phyloP scores from a whole-genome alignment of 2,329 filamentous ascomycete genomes.

The Hawksworthiomyces lignivorus region DNA sequence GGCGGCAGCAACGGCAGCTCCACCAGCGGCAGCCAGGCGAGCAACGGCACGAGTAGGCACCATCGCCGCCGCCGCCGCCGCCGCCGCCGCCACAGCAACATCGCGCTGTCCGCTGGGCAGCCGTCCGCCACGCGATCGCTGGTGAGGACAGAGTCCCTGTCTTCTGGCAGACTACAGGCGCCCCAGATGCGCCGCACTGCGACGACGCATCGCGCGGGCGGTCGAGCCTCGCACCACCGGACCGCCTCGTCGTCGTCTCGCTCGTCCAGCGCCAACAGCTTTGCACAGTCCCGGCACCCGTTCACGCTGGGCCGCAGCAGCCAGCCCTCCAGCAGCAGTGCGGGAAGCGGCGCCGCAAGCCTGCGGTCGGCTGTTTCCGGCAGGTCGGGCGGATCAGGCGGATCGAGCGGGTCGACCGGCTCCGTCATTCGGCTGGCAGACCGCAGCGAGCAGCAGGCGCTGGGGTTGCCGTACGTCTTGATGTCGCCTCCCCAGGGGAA shows the following conservation, averaged over 20 bases:
- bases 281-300: constrained; percentile 34
- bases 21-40: background rate
- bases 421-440: constrained; percentile 44
- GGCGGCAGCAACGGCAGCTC: background rate
- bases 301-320: constrained; percentile 32
- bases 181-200: background rate
- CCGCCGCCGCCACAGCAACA: background rate
- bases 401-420: constrained; percentile 29
- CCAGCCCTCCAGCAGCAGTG: no score
- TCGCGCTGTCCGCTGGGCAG: background rate
- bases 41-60: constrained; percentile 8
- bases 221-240: background rate
- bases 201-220: background rate
- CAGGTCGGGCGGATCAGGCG: no score
- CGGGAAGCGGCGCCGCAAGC: no score
- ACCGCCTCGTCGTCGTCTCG: background rate
- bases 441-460: constrained; percentile 22
- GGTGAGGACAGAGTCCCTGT: no score
- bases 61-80: background rate
- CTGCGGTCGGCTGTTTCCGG: no score
- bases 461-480: constrained; percentile 31
- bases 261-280: constrained; percentile 27
- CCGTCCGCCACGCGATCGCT: no score
- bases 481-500: no score
- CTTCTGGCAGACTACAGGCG: background rate